These are phyloP conservation scores for Hypoxylon rubiginosum DNA, from an alignment of 2,329 filamentous ascomycete species.

Conservation along the genomic window DNA sequence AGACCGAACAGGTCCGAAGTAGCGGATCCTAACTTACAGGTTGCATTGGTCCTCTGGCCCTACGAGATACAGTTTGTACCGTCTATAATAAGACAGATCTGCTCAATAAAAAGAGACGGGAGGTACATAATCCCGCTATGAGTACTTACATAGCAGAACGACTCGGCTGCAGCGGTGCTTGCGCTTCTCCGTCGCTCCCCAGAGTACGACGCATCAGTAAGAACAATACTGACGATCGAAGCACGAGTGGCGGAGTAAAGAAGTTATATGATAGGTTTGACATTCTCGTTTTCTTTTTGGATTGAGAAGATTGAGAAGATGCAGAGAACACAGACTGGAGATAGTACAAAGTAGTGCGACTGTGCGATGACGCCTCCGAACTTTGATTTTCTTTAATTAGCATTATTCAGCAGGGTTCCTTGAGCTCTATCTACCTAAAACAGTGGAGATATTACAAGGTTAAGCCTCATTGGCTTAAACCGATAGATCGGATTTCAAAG, in stretches of 20 bases:
- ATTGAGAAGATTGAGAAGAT: constrained; percentile 2
- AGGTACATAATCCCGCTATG: neutral
- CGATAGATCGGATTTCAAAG: neutral
- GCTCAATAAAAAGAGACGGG: neutral
- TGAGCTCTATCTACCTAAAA: constrained; percentile 23
- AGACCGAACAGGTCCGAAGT: constrained; percentile 35
- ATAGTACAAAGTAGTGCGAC: constrained; percentile 8
- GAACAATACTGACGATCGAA: neutral
- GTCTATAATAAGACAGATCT: neutral
- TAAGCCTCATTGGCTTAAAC: constrained; percentile 18
- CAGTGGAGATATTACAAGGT: neutral
- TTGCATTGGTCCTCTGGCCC: constrained; percentile 15
- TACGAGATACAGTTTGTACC: constrained; percentile 3
- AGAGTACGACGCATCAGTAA: constrained; percentile 1
- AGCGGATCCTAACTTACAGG: constrained; percentile 20
- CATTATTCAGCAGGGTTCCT: constrained; percentile 21
- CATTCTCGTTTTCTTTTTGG: neutral
- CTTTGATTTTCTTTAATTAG: constrained; percentile 38
- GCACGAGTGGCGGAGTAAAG: neutral
- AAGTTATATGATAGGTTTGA: neutral
- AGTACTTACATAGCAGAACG: neutral
- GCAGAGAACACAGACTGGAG: constrained; percentile 12
- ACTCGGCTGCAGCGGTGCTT: neutral
- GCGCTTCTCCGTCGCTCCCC: neutral
- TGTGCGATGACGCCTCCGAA: constrained; percentile 15